Evolutionary conservation across 2,329 filamentous ascomycete genomes (phyloP), one percentile per base, ranked within the genome.

Genomic region (Myriosclerotinia curreyana): DNA sequence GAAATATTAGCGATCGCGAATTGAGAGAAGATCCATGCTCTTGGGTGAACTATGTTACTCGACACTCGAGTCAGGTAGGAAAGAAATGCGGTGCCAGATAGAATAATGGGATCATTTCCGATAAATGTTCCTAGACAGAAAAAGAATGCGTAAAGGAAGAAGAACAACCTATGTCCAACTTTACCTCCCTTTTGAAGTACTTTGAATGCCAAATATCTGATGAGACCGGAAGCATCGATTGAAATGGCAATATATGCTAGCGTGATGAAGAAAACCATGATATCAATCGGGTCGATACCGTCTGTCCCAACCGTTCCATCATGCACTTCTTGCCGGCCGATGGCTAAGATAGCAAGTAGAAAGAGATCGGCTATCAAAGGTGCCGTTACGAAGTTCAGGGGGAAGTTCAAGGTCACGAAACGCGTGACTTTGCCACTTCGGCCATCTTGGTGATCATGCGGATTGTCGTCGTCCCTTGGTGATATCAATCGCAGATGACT

Each of bases 41-140:
- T 79, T 0, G 89, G 88, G 64, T 89, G 84, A 14, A 82, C 76
- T 65, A 92, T 91, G 68, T 91, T 91, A 75, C 83, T 86, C 0
- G 88, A 90, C 0, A 90, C 87, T 8, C 87, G 80, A 0, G 88
- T 91, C 87, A 92, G 90, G 74, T 92, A 92, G 3, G 88, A 86
- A 15, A 91, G 80, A 64, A 91, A 91, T 0, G 89, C 83, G 0
- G 88, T 92, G 1, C 89, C 89, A 0, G 88, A 90, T 0, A 91
- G 76, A 61, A 91, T 90, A 67, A 91, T 87, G 0, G 89, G 88
- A 68, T 92, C 89, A 65, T 91, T 92, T 9, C 89, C 89, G 58
- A 91, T 87, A 69, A 88, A 88, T 71, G 78, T 84, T 1, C 87
- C 87, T 0, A 91, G 75, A 5, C 74, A 73, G 67, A 90, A 90